Base-by-base conservation (phyloP, 1,284 basidiomycete genomes). In the Trametes sp. region DNA sequence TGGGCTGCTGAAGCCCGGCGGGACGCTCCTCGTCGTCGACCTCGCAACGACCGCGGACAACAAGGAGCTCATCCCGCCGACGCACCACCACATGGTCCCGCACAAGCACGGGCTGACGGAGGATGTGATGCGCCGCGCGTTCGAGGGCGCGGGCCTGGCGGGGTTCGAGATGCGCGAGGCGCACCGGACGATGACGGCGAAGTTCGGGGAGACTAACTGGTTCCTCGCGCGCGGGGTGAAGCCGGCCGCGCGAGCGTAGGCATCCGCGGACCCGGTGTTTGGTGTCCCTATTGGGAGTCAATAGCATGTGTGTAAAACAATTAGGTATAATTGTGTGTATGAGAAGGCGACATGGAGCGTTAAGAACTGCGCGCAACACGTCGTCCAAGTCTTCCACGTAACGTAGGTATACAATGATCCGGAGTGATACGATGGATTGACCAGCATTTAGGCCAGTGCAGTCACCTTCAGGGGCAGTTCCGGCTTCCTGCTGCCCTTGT, bases 1-100 rank as follows among this genome's bases (percentile, higher is more conserved):
- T 2, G 77, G 74, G 24, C 85, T 85, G 70, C 77, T 92, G 58
- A 87, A 87, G 63, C 86, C 88, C 0, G 82, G 84, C 3, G 90
- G 88, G 2, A 75, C 74, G 7, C 78, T 93, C 0, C 74, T 92
- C 45, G 83, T 93, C 6, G 76, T 81, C 7, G 89, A 91, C 69
- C 73, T 87, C 28, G 68, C 81, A 23, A 68, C 74, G 13, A 63
- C 65, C n/a, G 66, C 63, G 29, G 66, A 68, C 45, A 45, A 69
- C 44, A 59, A 58, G 48, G 68, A 73, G 51, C 61, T 69, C n/a
- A 69, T 72, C 51, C 70, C 75, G 16, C 61, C 73, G 2, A 36
- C 73, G 2, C 66, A 66, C 11, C 70, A 74, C 38, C 79, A 84
- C 62, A 72, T 85, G 38, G 86, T 90, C 48, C 73, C 84, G 24